Evolutionary conservation across 2,329 filamentous ascomycete genomes (phyloP).

Genomic region (Aureobasidium musti): DNA sequence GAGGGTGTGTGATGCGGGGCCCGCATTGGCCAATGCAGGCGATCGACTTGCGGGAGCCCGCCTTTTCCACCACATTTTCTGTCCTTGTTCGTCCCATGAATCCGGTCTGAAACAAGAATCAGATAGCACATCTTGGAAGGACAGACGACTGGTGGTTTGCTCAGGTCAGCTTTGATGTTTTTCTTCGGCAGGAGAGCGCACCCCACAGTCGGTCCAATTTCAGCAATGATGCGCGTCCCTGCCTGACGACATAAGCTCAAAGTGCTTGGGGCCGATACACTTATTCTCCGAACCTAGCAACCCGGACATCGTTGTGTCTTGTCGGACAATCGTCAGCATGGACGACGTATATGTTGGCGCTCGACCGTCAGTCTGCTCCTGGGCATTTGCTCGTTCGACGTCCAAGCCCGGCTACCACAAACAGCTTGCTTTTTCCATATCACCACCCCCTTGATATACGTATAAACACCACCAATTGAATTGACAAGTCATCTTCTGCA

Average conservation of each 20-base stretch:
- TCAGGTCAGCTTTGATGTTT: not conserved
- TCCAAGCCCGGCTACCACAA: not conserved
- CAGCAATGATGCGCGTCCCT: constrained; percentile 22
- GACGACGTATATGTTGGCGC: constrained; percentile 1
- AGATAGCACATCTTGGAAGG: not conserved
- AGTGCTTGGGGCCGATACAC: constrained; percentile 28
- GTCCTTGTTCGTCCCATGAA: constrained; percentile 7
- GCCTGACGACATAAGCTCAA: constrained; percentile 13
- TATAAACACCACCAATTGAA: not conserved
- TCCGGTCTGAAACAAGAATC: not conserved
- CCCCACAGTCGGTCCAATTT: constrained; percentile 1
- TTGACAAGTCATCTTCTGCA: not conserved
- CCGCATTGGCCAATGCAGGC: constrained; percentile 19
- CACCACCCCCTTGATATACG: not conserved
- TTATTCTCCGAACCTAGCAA: constrained; percentile 26
- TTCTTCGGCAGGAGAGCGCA: not conserved
- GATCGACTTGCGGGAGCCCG: constrained; percentile 14
- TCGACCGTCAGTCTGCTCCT: not conserved
- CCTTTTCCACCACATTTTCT: constrained; percentile 13
- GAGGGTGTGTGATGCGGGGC: constrained; percentile 18
- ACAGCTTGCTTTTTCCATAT: not conserved
- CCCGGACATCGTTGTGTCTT: constrained; percentile 10
- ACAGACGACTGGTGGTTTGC: not conserved
- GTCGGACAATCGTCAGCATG: constrained; percentile 23
- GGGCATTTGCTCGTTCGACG: not conserved